A percentile compares a stretch with the other conserved stretches of the same genome.
Conservation (phyloP, 139 green algal species). For the Chlamydomonas asymmetrica region DNA sequence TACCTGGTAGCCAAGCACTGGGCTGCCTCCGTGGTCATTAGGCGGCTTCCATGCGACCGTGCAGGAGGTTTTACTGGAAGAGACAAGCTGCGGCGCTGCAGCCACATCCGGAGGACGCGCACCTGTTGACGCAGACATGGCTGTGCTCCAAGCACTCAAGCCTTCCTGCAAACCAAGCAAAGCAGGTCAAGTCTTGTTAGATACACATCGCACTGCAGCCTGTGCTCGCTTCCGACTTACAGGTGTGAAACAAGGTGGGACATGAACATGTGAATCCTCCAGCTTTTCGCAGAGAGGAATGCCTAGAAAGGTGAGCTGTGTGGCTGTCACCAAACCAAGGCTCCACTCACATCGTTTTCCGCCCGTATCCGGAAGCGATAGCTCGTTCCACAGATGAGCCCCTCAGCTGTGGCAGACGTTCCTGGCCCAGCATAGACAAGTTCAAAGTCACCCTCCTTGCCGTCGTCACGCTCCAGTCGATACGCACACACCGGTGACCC, state of each 20-base stretch:
- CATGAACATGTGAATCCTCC: no score
- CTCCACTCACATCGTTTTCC: constrained; percentile 63
- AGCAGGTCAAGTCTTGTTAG: no score
- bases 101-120: constrained; percentile 41
- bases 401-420: constrained; percentile 9
- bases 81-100: constrained; percentile 18
- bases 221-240: no score
- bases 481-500: constrained; percentile 61
- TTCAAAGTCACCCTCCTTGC: constrained; percentile 44
- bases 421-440: constrained; percentile 41
- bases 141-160: constrained; percentile 44
- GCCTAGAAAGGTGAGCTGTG: no score
- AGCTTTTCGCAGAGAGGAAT: no score
- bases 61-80: constrained; percentile 45
- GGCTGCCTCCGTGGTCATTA: constrained; percentile 54
- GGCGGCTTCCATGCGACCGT: constrained; percentile 61
- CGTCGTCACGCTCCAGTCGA: constrained; percentile 68
- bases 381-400: constrained; percentile 46
- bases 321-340: no score
- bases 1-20: constrained; percentile 44
- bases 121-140: constrained; percentile 1
- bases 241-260: no score
- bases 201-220: no score
- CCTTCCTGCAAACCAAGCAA: constrained; percentile 42
- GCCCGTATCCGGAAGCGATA: constrained; percentile 73